Conservation (phyloP, 441 rosid genomes). For the Erysimum cheiri region DNA sequence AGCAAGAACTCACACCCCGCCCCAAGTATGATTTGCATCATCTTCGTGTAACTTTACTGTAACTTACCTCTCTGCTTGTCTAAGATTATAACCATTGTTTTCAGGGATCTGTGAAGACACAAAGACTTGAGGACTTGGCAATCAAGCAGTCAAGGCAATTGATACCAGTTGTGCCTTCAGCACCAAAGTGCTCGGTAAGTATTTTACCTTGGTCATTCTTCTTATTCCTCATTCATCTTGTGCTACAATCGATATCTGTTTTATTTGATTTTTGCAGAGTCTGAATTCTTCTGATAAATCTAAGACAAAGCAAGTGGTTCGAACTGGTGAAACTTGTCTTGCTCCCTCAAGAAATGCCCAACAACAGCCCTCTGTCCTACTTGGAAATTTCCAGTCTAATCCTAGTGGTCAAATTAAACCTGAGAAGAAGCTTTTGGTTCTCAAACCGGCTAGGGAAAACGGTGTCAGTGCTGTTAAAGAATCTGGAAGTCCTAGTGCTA, state of each 20-base stretch:
- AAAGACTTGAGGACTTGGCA: conserved; percentile 81
- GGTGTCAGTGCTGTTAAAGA: conserved; percentile 65
- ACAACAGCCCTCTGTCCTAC: conserved; percentile 57
- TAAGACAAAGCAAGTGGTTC: conserved; percentile 52
- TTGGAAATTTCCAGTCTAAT: conserved; percentile 56
- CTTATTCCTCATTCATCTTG: background rate
- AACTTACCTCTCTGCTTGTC: conserved; percentile 20
- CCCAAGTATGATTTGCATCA: conserved; percentile 59
- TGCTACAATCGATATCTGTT: conserved; percentile 7
- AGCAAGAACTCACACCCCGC: conserved; percentile 55
- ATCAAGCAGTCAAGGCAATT: conserved; percentile 87
- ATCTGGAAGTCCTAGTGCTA: conserved; percentile 52
- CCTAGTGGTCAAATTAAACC: conserved; percentile 60
- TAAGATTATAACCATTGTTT: conserved; percentile 28
- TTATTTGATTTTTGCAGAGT: conserved; percentile 38
- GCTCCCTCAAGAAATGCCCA: conserved; percentile 58
- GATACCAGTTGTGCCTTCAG: conserved; percentile 82
- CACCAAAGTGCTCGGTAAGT: conserved; percentile 79
- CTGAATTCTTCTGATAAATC: conserved; percentile 53
- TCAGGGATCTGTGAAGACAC: conserved; percentile 74
- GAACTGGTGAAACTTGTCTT: conserved; percentile 58
- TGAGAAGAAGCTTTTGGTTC: conserved; percentile 87
- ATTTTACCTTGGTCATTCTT: background rate
- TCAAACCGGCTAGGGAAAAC: conserved; percentile 85
- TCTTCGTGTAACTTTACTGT: conserved; percentile 16